Evolutionary conservation across 1,284 basidiomycete species (phyloP), one percentile per base, ranked within the genome.

Genomic region (Trichosporon asahii): DNA sequence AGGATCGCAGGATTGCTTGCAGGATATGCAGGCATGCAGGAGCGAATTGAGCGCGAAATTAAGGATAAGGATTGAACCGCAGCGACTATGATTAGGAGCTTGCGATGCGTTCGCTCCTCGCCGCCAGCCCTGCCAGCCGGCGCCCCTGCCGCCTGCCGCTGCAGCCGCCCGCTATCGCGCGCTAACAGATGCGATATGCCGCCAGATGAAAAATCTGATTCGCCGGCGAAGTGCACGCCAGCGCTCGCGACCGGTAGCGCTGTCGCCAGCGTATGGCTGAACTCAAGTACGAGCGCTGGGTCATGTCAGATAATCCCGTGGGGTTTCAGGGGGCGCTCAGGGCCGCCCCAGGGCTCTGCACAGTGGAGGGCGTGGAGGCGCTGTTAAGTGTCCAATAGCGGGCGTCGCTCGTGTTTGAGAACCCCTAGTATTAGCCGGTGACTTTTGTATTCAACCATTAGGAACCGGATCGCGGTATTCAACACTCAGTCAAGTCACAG

Each of bases 261-360:
- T 44, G 18, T 6, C 18, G 40, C 18, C 53, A 57, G 53, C 25
- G 12, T 12, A 12, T 21, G 23, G 53, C 49, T 6, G 18, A n/a
- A 18, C 6, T n/a, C 40, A 25, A 23, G 6, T 55, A 25, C 49
- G 35, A 55, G 49, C 23, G 40, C 40, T 44, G 40, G 40, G 18
- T n/a, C 40, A 53, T 53, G 49, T 53, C 49, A 53, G 49, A 53
- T 21, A 53, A 21, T 53, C 49, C 49, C 49, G 49, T 53, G 49
- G 49, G 49, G 49, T 53, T 53, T 53, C 49, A 53, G 49, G 49
- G 35, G 49, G 21, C 49, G 49, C 49, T 53, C 49, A 53, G 49
- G 49, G 21, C 21, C 7, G 7, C 12, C 14, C 40, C 40, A 44
- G 40, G 40, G 49, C 49, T 33, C 31, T 53, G 49, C 49, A 53